These are phyloP conservation scores for Colletotrichum kahawae DNA, from an alignment of 2,329 filamentous ascomycete species.

Conservation along the genomic window DNA sequence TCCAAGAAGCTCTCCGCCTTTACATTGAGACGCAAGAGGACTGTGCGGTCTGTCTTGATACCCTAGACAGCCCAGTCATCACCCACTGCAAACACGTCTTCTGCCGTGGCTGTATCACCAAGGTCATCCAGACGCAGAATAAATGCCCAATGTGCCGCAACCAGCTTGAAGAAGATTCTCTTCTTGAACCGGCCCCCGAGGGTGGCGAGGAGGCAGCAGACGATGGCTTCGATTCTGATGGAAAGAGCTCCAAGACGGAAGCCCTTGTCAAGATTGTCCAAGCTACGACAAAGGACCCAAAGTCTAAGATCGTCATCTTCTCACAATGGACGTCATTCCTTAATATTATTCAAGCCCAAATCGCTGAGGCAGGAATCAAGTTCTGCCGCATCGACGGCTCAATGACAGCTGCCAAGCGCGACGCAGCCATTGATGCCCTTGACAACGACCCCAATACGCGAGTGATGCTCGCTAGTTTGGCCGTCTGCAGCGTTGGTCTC, in stretches of 20 bases:
- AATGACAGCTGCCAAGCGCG: constrained; percentile 75
- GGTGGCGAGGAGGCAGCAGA: constrained; percentile 47
- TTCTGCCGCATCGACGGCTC: constrained; percentile 81
- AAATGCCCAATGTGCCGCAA: constrained; percentile 88
- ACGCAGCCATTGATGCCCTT: constrained; percentile 71
- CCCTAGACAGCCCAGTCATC: constrained; percentile 75
- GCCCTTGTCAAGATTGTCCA: constrained; percentile 77
- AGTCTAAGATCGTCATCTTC: constrained; percentile 76
- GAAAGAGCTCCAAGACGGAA: constrained; percentile 82
- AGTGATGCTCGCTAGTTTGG: constrained; percentile 81
- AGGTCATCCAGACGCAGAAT: constrained; percentile 75
- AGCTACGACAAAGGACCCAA: constrained; percentile 67
- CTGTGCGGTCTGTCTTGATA: constrained; percentile 82
- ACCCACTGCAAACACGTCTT: constrained; percentile 86
- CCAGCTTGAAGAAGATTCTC: constrained; percentile 61
- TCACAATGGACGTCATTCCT: constrained; percentile 81
- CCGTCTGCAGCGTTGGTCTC: constrained; percentile 83
- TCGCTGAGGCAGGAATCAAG: constrained; percentile 63
- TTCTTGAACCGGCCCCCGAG: constrained; percentile 70
- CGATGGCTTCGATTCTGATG: constrained; percentile 62
- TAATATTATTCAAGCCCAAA: constrained; percentile 71
- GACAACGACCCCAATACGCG: constrained; percentile 70
- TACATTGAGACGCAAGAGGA: constrained; percentile 82
- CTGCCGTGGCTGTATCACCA: constrained; percentile 74
- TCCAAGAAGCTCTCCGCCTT: constrained; percentile 78